Evolutionary conservation across 805 yeast genomes (phyloP).

Genomic region (Soucietia sequanensis): DNA sequence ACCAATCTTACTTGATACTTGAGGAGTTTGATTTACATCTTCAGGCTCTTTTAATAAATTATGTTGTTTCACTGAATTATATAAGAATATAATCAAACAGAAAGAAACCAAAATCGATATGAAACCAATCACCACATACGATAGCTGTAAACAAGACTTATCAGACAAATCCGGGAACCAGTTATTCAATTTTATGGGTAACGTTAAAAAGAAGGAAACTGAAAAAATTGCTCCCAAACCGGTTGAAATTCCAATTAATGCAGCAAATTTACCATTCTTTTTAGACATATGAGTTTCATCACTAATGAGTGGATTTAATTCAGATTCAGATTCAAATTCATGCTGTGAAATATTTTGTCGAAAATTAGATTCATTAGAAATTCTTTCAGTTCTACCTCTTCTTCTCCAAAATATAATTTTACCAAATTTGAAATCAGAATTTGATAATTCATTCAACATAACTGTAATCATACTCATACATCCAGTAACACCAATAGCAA

Average conservation of each 20-base stretch:
- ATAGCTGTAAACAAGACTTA: slow-evolving; percentile 39
- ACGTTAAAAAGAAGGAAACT: slow-evolving; percentile 52
- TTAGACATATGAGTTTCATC: slow-evolving; percentile 7
- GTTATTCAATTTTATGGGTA: slow-evolving; percentile 51
- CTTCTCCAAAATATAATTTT: slow-evolving; percentile 27
- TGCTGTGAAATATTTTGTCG: slow-evolving; percentile 7
- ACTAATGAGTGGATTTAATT: background rate
- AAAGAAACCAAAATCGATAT: slow-evolving; percentile 39
- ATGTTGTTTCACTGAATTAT: slow-evolving; percentile 37
- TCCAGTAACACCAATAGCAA: slow-evolving; percentile 59
- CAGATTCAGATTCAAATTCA: slow-evolving; percentile 1
- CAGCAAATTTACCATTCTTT: slow-evolving; percentile 51
- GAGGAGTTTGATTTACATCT: slow-evolving; percentile 18
- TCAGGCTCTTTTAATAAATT: slow-evolving; percentile 25
- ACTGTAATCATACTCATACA: slow-evolving; percentile 61
- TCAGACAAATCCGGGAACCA: slow-evolving; percentile 35
- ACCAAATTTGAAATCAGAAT: slow-evolving; percentile 39
- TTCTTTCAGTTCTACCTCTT: slow-evolving; percentile 20
- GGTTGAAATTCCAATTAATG: slow-evolving; percentile 59
- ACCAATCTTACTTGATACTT: slow-evolving; percentile 10
- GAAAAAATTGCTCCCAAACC: slow-evolving; percentile 70
- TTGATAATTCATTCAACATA: slow-evolving; percentile 52
- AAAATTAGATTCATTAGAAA: slow-evolving; percentile 2
- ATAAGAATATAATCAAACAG: slow-evolving; percentile 42
- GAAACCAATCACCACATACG: slow-evolving; percentile 51